Percentiles rank a stretch among this genome's conserved stretches.
phyloP scores from a whole-genome alignment of 129 eudicot genomes.

The Gnaphalium uliginosum region DNA sequence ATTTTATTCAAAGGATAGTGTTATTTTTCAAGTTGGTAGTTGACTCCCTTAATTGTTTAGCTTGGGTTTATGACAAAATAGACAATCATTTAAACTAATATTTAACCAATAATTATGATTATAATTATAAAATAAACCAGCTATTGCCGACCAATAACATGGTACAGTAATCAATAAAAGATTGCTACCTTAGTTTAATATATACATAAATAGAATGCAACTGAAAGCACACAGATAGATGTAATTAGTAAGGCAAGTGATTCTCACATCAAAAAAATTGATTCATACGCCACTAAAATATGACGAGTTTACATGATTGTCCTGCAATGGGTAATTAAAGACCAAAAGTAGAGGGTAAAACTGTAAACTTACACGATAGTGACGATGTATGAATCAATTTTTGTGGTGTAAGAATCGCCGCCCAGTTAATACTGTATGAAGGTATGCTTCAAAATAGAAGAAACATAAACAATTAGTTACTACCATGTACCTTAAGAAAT shows the following conservation, averaged over 20 bases:
- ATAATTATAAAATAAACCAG: constrained; percentile 12
- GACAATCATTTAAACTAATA: constrained; percentile 21
- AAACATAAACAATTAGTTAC: constrained; percentile 10
- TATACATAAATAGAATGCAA: constrained; percentile 1
- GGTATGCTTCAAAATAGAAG: constrained; percentile 27
- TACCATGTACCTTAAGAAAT: constrained; percentile 24
- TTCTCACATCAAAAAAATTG: too few species aligned
- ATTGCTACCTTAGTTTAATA: constrained; percentile 20
- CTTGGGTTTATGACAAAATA: constrained; percentile 17
- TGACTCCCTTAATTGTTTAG: constrained; percentile 40
- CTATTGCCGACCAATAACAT: constrained; percentile 47
- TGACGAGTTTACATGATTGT: too few species aligned
- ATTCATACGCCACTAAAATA: too few species aligned
- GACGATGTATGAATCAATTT: too few species aligned
- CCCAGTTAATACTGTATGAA: neutral
- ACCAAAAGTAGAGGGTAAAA: too few species aligned
- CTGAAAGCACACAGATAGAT: neutral
- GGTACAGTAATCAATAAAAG: constrained; percentile 36
- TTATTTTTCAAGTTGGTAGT: constrained; percentile 31
- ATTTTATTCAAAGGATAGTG: constrained; percentile 9
- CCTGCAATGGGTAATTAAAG: too few species aligned
- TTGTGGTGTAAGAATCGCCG: too few species aligned
- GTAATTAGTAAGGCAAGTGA: neutral
- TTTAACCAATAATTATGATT: neutral
- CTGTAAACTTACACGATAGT: too few species aligned